These are phyloP conservation scores for Phytophthora constricta DNA, from an alignment of 352 stramenopile species.

Conservation along the genomic window DNA sequence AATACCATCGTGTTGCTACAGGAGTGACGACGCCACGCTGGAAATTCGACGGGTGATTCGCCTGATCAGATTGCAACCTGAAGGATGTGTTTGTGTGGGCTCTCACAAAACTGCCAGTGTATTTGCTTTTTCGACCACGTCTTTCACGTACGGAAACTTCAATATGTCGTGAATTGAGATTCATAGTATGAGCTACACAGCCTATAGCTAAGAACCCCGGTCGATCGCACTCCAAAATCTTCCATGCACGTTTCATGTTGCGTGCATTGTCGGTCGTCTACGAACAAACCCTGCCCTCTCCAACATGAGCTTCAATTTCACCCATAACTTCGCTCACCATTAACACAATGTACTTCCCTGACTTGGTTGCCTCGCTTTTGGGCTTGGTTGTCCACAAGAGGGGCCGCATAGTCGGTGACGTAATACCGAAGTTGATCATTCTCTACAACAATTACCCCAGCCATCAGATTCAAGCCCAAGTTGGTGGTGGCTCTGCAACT, in stretches of 20 bases:
- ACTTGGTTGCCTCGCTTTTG: background rate
- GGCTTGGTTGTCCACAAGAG: background rate
- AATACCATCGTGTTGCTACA: conserved; percentile 6
- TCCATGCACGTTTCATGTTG: no score
- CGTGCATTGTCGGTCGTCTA: no score
- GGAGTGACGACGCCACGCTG: background rate
- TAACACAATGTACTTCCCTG: background rate
- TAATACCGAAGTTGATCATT: background rate
- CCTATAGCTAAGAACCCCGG: no score
- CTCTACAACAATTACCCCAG: background rate
- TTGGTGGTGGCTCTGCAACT: background rate
- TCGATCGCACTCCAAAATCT: no score
- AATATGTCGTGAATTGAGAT: no score
- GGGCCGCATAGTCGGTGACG: background rate
- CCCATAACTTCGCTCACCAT: background rate
- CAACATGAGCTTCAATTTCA: no score
- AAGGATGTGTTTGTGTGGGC: conserved; percentile 1
- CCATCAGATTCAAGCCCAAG: background rate
- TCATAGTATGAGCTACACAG: no score
- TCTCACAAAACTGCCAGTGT: background rate
- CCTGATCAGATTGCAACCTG: background rate
- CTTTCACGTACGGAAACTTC: no score
- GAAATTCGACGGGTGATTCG: background rate
- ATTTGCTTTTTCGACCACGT: background rate
- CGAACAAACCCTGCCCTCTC: no score